Conservation (phyloP, 306 rosid genomes). For the Sindora glabra region DNA sequence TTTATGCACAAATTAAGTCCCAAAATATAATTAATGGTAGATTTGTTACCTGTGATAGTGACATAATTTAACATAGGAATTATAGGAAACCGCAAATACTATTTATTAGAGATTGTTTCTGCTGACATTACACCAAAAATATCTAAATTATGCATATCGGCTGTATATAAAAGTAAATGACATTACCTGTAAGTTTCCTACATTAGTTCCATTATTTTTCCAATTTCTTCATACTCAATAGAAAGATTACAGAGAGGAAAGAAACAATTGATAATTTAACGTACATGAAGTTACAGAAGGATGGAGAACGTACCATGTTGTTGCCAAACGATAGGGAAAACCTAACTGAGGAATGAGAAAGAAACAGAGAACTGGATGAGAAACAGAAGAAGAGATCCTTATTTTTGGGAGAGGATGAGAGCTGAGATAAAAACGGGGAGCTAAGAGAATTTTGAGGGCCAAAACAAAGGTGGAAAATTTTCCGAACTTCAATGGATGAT, state of each 20-base stretch:
- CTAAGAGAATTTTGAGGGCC: conserved; percentile 36
- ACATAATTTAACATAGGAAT: too few relatives aligned
- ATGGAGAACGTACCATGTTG: conserved; percentile 50
- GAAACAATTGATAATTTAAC: neutral
- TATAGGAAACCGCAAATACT: too few relatives aligned
- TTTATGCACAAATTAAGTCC: neutral
- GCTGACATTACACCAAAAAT: too few relatives aligned
- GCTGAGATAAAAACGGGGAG: conserved; percentile 29
- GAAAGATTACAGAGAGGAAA: conserved; percentile 2
- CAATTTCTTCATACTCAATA: neutral
- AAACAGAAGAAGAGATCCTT: conserved; percentile 33
- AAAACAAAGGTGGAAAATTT: conserved; percentile 42
- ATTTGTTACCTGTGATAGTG: too few relatives aligned
- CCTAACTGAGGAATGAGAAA: conserved; percentile 21
- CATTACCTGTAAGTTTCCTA: neutral
- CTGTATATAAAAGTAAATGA: neutral
- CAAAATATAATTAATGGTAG: too few relatives aligned
- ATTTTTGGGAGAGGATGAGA: conserved; percentile 20
- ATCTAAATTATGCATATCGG: neutral
- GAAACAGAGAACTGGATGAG: conserved; percentile 6
- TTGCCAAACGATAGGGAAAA: conserved; percentile 1
- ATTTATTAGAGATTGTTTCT: too few relatives aligned
- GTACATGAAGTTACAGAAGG: neutral
- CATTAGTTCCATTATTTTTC: neutral
- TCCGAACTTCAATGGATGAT: conserved; percentile 10